phyloP scores from a whole-genome alignment of 2,329 filamentous ascomycete species.

The Cladophialophora carrionii region DNA sequence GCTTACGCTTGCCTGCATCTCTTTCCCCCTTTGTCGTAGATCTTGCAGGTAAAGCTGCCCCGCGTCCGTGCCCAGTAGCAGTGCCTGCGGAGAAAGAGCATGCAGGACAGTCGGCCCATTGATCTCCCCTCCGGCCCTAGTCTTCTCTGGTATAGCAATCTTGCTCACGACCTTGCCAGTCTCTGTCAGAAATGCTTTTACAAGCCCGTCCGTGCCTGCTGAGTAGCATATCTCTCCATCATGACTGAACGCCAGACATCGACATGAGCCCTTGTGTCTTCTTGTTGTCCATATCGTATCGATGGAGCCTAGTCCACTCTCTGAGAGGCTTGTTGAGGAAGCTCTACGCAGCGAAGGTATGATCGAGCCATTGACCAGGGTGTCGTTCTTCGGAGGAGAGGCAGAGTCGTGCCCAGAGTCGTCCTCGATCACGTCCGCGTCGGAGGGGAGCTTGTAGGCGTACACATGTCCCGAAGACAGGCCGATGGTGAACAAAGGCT shows the following conservation, averaged over 20 bases:
- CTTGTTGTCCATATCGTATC: conserved; percentile 83
- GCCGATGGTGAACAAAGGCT: conserved; percentile 84
- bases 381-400: conserved; percentile 18
- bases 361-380: conserved; percentile 30
- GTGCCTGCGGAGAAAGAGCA: conserved; percentile 80
- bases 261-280: conserved; percentile 91
- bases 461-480: conserved; percentile 61
- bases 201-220: conserved; percentile 64
- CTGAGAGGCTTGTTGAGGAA: conserved; percentile 46
- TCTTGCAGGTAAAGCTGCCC: conserved; percentile 88
- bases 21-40: conserved; percentile 56
- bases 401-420: conserved; percentile 20
- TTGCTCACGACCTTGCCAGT: conserved; percentile 76
- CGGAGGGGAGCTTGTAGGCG: conserved; percentile 62
- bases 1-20: conserved; percentile 56
- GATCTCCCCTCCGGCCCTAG: conserved; percentile 12
- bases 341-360: conserved; percentile 37
- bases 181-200: conserved; percentile 62
- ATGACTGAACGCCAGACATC: conserved; percentile 74
- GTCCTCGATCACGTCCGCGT: conserved; percentile 49
- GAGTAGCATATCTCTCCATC: conserved; percentile 72
- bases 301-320: conserved; percentile 72
- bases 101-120: conserved; percentile 83
- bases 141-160: conserved; percentile 67
- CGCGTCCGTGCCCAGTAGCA: conserved; percentile 88